Evolutionary conservation across 768 basidiomycete genomes (phyloP).

Genomic region (Saitozyma podzolica): DNA sequence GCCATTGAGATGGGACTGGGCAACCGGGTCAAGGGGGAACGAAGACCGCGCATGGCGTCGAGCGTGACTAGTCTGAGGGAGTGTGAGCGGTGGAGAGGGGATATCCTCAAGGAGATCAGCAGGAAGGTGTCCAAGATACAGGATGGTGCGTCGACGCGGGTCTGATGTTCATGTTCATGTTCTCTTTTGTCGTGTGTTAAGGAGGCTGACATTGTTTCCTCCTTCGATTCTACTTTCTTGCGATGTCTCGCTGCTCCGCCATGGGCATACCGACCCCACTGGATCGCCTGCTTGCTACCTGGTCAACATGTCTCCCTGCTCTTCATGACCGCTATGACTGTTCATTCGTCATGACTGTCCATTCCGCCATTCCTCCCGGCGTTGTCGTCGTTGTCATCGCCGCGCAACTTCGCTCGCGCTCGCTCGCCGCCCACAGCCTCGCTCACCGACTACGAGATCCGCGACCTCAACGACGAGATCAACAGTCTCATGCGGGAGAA

Average conservation of each 20-base stretch:
- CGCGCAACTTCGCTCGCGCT: too few species aligned
- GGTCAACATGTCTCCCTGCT: background rate
- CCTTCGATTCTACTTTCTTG: too few species aligned
- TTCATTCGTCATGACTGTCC: too few species aligned
- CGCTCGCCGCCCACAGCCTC: conserved; percentile 61
- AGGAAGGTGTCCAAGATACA: conserved; percentile 98
- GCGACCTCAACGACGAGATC: conserved; percentile 96
- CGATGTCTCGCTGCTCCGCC: too few species aligned
- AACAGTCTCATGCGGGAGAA: conserved; percentile 95
- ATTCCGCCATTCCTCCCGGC: too few species aligned
- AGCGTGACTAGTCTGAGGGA: conserved; percentile 87
- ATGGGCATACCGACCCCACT: too few species aligned
- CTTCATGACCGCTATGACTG: too few species aligned
- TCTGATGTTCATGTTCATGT: background rate
- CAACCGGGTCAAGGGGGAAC: conserved; percentile 70
- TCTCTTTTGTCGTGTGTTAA: background rate
- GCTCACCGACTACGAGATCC: conserved; percentile 89
- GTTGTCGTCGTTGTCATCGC: too few species aligned
- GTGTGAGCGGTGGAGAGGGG: conserved; percentile 93
- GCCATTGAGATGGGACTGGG: conserved; percentile 86
- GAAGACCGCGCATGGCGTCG: conserved; percentile 88
- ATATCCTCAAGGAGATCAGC: conserved; percentile 90
- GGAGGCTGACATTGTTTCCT: too few species aligned
- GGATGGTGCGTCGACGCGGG: conserved; percentile 64
- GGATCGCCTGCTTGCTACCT: too few species aligned